These are phyloP conservation scores for Jamesozyma lodderae DNA, from an alignment of 805 yeast species.

Conservation along the genomic window DNA sequence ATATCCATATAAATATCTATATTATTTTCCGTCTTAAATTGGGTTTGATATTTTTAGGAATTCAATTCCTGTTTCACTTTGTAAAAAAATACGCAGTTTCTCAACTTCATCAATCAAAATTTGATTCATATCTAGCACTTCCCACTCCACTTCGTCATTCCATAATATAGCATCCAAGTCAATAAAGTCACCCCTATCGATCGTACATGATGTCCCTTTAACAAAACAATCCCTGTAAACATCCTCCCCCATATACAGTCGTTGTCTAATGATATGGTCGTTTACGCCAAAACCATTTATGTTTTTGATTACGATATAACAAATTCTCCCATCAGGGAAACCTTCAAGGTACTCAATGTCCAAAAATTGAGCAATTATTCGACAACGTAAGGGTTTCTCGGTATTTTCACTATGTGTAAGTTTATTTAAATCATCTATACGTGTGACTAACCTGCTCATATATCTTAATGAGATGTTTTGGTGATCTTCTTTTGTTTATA, in stretches of 20 bases:
- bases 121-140: constrained; percentile 10
- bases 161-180: constrained; percentile 10
- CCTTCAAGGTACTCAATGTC: constrained; percentile 8
- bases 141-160: constrained; percentile 6
- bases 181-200: constrained; percentile 12
- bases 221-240: too few relatives aligned
- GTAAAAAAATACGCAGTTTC: constrained; percentile 7
- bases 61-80: constrained; percentile 3
- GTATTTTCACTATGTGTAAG: neutral
- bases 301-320: constrained; percentile 8
- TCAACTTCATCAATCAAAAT: constrained; percentile 9
- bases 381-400: constrained; percentile 3
- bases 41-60: constrained; percentile 2
- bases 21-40: neutral
- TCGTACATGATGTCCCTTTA: too few relatives aligned
- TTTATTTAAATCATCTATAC: neutral
- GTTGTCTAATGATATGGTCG: too few relatives aligned
- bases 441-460: constrained; percentile 1
- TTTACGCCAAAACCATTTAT: too few relatives aligned
- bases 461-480: neutral
- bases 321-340: constrained; percentile 2
- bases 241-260: too few relatives aligned
- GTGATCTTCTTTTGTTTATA: neutral
- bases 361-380: constrained; percentile 12
- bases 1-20: too few relatives aligned